Percentiles rank a stretch among this genome's conserved stretches.
Evolutionary conservation across 2,329 filamentous ascomycete species (phyloP).

Genomic region (Gaeumannomyces tritici): DNA sequence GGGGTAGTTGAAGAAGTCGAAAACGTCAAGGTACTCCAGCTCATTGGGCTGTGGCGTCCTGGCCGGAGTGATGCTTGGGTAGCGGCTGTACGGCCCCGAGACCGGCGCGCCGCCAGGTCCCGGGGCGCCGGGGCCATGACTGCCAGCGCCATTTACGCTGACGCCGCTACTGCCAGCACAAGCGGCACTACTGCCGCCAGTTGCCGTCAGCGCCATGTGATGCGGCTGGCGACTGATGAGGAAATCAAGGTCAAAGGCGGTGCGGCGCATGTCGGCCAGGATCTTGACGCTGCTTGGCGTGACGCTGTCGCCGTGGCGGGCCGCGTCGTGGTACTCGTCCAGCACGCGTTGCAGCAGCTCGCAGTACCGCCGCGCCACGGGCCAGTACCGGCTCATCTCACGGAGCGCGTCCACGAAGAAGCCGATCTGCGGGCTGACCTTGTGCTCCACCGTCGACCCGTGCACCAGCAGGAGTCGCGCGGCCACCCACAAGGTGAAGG

Average conservation of each 20-base stretch:
- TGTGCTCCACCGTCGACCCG: constrained; percentile 80
- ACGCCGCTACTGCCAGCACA: constrained; percentile 7
- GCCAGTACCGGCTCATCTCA: constrained; percentile 76
- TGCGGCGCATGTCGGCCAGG: constrained; percentile 82
- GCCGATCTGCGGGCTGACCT: constrained; percentile 67
- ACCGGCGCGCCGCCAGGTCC: constrained; percentile 5
- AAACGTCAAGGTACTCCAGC: constrained; percentile 83
- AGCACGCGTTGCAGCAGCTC: constrained; percentile 72
- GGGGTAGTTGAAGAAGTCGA: constrained; percentile 91
- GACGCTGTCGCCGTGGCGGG: constrained; percentile 62
- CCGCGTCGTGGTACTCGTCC: constrained; percentile 75
- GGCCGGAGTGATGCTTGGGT: constrained; percentile 47
- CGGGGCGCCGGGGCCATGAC: constrained; percentile 11
- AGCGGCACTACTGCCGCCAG: constrained; percentile 6
- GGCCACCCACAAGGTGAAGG: constrained; percentile 87
- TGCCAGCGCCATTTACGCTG: constrained; percentile 9
- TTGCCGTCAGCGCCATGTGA: constrained; percentile 22
- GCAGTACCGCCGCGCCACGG: constrained; percentile 75
- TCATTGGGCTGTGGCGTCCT: constrained; percentile 70
- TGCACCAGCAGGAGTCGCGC: constrained; percentile 81
- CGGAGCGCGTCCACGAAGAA: constrained; percentile 75
- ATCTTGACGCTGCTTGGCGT: constrained; percentile 81
- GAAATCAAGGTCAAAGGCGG: constrained; percentile 83
- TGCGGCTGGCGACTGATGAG: constrained; percentile 74
- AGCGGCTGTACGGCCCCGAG: constrained; percentile 26